These are phyloP conservation scores for Ogataea nonfermentans DNA, from an alignment of 805 yeast genomes.

Conservation along the genomic window DNA sequence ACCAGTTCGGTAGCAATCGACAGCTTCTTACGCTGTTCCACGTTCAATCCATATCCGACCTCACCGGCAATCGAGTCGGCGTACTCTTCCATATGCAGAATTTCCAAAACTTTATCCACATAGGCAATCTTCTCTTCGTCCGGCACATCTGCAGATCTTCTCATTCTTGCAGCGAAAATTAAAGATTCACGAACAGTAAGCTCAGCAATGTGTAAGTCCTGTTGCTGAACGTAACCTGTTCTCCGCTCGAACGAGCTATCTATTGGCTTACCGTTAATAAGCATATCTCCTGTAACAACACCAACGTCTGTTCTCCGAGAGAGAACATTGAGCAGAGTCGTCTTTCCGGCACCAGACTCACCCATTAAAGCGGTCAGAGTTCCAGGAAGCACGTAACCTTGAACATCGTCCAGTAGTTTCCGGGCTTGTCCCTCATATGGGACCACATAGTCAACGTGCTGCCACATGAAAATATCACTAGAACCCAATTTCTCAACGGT, in stretches of 20 bases:
- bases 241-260: constrained; percentile 50
- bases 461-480: constrained; percentile 59
- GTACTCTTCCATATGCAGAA: constrained; percentile 42
- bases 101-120: constrained; percentile 41
- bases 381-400: constrained; percentile 51
- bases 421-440: constrained; percentile 43
- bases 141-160: constrained; percentile 42
- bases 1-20: constrained; percentile 57
- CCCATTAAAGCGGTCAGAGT: constrained; percentile 62
- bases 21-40: constrained; percentile 52
- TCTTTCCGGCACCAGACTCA: constrained; percentile 65
- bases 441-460: constrained; percentile 55
- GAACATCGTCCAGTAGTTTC: constrained; percentile 42
- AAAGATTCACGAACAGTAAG: constrained; percentile 52
- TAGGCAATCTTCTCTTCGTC: constrained; percentile 43
- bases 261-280: constrained; percentile 50
- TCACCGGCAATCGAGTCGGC: constrained; percentile 52
- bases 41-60: constrained; percentile 49
- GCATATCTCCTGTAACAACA: constrained; percentile 53
- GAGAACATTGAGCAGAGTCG: constrained; percentile 52
- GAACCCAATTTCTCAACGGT: constrained; percentile 32
- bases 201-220: constrained; percentile 49
- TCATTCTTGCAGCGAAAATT: constrained; percentile 47
- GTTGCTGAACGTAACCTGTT: constrained; percentile 58
- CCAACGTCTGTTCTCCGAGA: constrained; percentile 53